Base-by-base conservation (phyloP, 2,329 filamentous ascomycete species). In the Taxawa tesnikishii region DNA sequence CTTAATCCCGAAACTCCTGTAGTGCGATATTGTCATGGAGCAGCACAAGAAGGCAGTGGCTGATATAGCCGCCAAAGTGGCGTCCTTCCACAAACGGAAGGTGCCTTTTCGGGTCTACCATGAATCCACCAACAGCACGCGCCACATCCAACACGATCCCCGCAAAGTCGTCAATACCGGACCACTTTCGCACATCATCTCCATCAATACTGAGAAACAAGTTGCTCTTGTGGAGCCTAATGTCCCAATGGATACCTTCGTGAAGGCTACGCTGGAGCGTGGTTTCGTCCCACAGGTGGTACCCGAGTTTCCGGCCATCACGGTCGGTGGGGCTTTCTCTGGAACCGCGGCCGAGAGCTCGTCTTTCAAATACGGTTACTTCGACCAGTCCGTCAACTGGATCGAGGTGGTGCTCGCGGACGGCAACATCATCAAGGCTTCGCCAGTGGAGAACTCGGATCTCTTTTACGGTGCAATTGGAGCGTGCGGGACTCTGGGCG, bases 61-160 rank as follows among this genome's bases (percentile, higher is more conserved):
- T 17, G 43, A 47, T 27, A 63, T 72, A 18, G 58, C 66, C 5
- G 48, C 53, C 4, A 56, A 52, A 32, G 63, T 72, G 28, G 57
- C 57, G 31, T 45, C 54, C 9, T 73, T 70, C 49, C 61, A 72
- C 46, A 52, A 59, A 9, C 60, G 60, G 27, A 56, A 65, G 33
- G 56, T 68, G 47, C 70, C 76, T 3, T 85, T 82, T 54, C 68
- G 79, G n/a, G 76, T 85, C 48, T 80, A 75, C 44, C 80, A 85
- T 55, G 81, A 81, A 38, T 75, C 77, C 0, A 84, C 80, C 15
- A 84, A 83, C 58, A 82, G 74, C 54, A 85, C 81, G 23, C 74
- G 81, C 6, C 66, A 67, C 15, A 51, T 53, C 6, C 43, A 52
- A 6, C 51, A 56, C 30, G 49, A 50, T 21, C 49, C 38, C 26